Evolutionary conservation across 768 basidiomycete species (phyloP).

Genomic region (Fistulinella prunicolor): DNA sequence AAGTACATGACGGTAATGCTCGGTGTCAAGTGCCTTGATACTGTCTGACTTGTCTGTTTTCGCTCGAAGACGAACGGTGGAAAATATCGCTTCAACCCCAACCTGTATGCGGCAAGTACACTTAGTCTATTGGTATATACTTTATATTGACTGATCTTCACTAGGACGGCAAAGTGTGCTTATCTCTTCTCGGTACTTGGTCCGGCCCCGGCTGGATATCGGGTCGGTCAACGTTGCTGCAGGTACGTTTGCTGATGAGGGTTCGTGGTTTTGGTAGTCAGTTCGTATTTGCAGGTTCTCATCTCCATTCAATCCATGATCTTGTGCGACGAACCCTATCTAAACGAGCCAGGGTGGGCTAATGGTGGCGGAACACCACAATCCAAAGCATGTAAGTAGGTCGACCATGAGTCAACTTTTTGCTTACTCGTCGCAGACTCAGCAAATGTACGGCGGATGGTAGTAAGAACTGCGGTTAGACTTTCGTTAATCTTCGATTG

Average conservation of each 20-base stretch:
- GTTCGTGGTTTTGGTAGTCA: not conserved
- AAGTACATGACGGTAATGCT: slow-evolving; percentile 57
- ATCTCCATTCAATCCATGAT: slow-evolving; percentile 98
- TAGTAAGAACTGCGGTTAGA: slow-evolving; percentile 78
- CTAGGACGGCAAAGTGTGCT: slow-evolving; percentile 91
- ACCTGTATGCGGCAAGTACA: slow-evolving; percentile 77
- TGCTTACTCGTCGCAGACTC: slow-evolving; percentile 55
- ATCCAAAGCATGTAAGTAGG: slow-evolving; percentile 68
- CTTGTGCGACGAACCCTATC: slow-evolving; percentile 85
- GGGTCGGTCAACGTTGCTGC: slow-evolving; percentile 85
- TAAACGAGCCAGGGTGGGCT: slow-evolving; percentile 92
- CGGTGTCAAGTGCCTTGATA: not conserved
- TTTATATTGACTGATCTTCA: not conserved
- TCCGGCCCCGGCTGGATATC: slow-evolving; percentile 89
- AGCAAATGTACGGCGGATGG: slow-evolving; percentile 91
- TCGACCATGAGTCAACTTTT: not conserved
- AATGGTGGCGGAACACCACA: slow-evolving; percentile 65
- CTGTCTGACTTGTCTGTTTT: slow-evolving; percentile 10
- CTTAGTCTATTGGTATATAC: not conserved
- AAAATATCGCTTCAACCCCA: slow-evolving; percentile 90
- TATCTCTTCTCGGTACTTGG: slow-evolving; percentile 92
- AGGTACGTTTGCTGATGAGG: slow-evolving; percentile 43
- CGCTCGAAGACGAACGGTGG: slow-evolving; percentile 72
- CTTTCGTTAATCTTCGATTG: not conserved
- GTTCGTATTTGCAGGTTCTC: slow-evolving; percentile 48